A percentile compares a stretch with the other conserved stretches of the same genome.
These are phyloP conservation scores for Pseudopithomyces maydicus DNA, from an alignment of 2,329 filamentous ascomycete genomes.

Conservation along the genomic window DNA sequence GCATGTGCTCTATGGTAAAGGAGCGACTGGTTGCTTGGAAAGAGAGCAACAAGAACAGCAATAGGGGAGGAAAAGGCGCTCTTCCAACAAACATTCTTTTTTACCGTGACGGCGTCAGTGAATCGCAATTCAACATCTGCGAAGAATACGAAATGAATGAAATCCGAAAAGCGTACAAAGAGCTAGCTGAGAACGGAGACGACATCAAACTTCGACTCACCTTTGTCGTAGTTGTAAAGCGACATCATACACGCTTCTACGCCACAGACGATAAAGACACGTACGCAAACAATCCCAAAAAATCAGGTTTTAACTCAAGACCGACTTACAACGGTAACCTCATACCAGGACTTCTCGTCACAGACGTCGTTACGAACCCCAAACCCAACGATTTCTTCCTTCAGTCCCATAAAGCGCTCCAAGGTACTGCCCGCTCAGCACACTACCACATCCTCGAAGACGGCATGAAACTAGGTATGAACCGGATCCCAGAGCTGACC, in stretches of 20 bases:
- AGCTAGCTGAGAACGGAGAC: background rate
- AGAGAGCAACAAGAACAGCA: background rate
- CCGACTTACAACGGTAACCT: constrained; percentile 27
- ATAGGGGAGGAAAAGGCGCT: too few species aligned
- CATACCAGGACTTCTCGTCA: constrained; percentile 30
- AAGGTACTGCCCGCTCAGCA: constrained; percentile 33
- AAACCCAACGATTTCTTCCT: constrained; percentile 38
- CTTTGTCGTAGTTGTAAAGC: constrained; percentile 32
- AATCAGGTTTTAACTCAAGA: too few species aligned
- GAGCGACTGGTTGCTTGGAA: background rate
- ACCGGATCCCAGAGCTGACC: background rate
- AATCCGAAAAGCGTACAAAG: background rate
- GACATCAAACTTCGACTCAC: background rate
- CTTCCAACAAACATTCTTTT: background rate
- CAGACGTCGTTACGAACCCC: constrained; percentile 28
- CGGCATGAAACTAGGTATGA: background rate
- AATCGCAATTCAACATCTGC: background rate
- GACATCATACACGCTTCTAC: constrained; percentile 39
- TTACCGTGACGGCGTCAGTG: constrained; percentile 9
- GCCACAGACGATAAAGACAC: background rate
- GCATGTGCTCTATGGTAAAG: background rate
- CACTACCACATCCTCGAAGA: constrained; percentile 37
- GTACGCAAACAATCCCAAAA: background rate
- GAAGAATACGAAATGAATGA: background rate
- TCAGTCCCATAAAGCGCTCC: constrained; percentile 30